Percentiles rank a stretch among this genome's conserved stretches.
Conservation (phyloP, 148 eudicot species). For the Cornus suecica region DNA sequence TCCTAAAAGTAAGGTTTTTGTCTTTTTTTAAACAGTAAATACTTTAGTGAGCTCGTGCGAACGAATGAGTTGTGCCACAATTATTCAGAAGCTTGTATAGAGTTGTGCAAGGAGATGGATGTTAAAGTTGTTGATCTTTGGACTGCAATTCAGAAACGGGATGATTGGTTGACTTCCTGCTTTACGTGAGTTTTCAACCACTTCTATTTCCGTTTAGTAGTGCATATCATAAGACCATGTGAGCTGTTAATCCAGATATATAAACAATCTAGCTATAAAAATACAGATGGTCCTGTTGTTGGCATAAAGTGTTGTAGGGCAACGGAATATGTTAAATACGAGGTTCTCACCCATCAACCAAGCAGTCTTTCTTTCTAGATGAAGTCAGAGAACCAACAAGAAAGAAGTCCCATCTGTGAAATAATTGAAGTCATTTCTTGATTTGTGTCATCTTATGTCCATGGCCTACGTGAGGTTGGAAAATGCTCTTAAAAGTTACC, state of each 20-base stretch:
- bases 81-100: slow-evolving; percentile 82
- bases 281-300: not conserved
- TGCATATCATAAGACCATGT: not conserved
- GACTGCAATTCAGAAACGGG: slow-evolving; percentile 75
- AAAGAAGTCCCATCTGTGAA: no score
- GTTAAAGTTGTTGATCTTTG: slow-evolving; percentile 79
- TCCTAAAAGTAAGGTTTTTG: not conserved
- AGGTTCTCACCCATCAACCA: not conserved
- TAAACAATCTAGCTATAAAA: not conserved
- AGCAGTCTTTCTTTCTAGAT: not conserved
- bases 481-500: not conserved
- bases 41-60: slow-evolving; percentile 60
- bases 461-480: not conserved
- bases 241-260: not conserved
- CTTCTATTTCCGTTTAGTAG: not conserved
- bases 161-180: slow-evolving; percentile 71
- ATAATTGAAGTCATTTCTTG: no score
- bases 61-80: slow-evolving; percentile 77
- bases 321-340: not conserved
- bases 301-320: not conserved
- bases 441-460: not conserved
- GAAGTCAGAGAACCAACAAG: no score
- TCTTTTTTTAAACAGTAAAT: slow-evolving; percentile 26
- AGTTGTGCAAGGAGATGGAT: slow-evolving; percentile 65
- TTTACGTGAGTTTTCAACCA: slow-evolving; percentile 64